Base-by-base conservation (phyloP, 1,284 basidiomycete genomes). In the Ustilago loliicola region DNA sequence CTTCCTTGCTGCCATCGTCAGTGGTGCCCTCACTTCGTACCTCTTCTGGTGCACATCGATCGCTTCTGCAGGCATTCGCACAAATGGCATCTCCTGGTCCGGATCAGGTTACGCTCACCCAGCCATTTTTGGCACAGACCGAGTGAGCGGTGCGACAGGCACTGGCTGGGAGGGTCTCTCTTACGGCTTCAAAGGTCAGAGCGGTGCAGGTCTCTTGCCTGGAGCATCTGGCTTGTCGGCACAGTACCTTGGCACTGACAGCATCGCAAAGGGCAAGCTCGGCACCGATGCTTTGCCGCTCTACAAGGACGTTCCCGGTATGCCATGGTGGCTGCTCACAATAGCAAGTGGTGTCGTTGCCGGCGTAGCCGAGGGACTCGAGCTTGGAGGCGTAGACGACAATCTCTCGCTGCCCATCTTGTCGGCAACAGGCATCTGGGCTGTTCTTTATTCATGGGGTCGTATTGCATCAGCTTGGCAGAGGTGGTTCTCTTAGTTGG, bases 341-440 rank as follows among this genome's bases (percentile, higher is more conserved):
- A 36, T 70, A 15, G 61, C 70, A 23, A 81, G 71, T 51, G 87
- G 87, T 11, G 42, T 87, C 7, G 80, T 86, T 15, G 87, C 87
- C 0, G 87, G 80, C 1, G 60, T 88, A 5, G 86, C 87, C 2
- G 87, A 88, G 77, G 87, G 83, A 1, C 80, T 88, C 50, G 95
- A 98, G 87, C 88, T 98, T 13, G 94, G 93, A 30, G 91, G 90
- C 0, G 83, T 95, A 38, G 96, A 98, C 84, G 96, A 99, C 86
- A 98, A 99, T 87, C 87, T 98, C 45, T 96, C 94, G 6, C 88
- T 99, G 30, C 96, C 96, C 1, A 92, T 98, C 80, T 90, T 98
- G 52, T 92, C 93, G 21, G 95, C 95, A 0, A 91, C 91, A 1
- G 91, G 93, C 80, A 89, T 96, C 58, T 92, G 92, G 89, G 80